phyloP scores from a whole-genome alignment of 352 stramenopile species.

The Globisporangium heterothallicum region DNA sequence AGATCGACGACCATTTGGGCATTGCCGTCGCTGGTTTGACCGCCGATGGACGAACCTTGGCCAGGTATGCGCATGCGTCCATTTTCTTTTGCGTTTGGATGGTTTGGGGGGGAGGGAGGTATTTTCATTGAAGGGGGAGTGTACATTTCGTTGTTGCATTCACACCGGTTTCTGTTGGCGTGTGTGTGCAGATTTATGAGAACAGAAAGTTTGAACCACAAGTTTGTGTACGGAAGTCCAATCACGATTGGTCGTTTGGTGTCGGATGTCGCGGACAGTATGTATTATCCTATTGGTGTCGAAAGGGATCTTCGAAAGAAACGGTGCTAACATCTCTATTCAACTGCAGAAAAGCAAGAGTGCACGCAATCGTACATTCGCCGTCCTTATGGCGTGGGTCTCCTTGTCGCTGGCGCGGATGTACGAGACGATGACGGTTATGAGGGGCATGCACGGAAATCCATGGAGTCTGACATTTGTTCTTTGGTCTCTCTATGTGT shows the following conservation, averaged over 20 bases:
- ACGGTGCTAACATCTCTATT: neutral
- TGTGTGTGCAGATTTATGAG: slow-evolving; percentile 83
- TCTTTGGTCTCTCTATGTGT: slow-evolving; percentile 5
- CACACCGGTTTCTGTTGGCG: too few relatives aligned
- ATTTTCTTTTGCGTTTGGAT: slow-evolving; percentile 1
- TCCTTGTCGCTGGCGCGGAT: slow-evolving; percentile 92
- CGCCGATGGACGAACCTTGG: slow-evolving; percentile 94
- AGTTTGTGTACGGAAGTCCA: slow-evolving; percentile 97
- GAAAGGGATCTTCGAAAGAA: neutral
- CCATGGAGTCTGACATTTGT: slow-evolving; percentile 5
- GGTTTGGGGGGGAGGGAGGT: neutral
- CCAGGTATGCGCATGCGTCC: slow-evolving; percentile 25
- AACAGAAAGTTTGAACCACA: slow-evolving; percentile 99
- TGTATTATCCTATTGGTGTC: slow-evolving; percentile 6
- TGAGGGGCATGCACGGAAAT: too few relatives aligned
- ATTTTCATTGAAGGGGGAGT: neutral
- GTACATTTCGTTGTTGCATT: neutral
- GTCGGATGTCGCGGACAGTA: slow-evolving; percentile 94
- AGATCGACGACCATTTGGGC: slow-evolving; percentile 98
- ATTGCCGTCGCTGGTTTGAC: slow-evolving; percentile 97
- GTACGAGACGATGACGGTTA: too few relatives aligned
- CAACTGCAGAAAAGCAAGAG: slow-evolving; percentile 90
- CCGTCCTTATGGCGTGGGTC: slow-evolving; percentile 97
- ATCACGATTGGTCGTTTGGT: slow-evolving; percentile 94
- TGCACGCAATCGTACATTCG: slow-evolving; percentile 99